phyloP scores from a whole-genome alignment of 2,329 filamentous ascomycete species.

The Neocatenulostroma microsporum region DNA sequence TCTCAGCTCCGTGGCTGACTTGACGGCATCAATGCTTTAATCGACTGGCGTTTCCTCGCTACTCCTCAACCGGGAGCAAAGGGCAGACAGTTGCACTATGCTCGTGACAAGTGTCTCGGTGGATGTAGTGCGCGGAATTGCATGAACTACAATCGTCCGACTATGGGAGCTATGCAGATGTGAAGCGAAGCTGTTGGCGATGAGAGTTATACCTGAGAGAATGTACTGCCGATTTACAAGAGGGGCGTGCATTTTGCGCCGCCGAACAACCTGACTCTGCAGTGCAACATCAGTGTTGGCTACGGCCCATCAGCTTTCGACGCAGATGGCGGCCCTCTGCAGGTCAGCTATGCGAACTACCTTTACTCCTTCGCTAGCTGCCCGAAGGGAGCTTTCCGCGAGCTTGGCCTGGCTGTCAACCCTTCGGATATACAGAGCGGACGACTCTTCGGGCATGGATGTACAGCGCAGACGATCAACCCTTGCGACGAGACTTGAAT shows the following conservation, averaged over 20 bases:
- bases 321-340: no score
- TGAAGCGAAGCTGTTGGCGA: conserved; percentile 33
- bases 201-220: conserved; percentile 21
- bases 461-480: conserved; percentile 16
- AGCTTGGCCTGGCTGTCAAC: no score
- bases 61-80: conserved; percentile 15
- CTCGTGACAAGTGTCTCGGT: conserved; percentile 23
- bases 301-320: no score
- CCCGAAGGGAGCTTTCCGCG: no score
- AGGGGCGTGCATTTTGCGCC: conserved; percentile 13
- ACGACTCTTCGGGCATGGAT: conserved; percentile 16
- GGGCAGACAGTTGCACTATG: conserved; percentile 16
- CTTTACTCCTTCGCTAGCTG: no score
- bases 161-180: conserved; percentile 23
- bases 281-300: no score
- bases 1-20: no score
- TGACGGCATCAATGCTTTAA: no score
- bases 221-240: conserved; percentile 20
- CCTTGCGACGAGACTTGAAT: conserved; percentile 13
- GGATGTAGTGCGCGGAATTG: conserved; percentile 21
- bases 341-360: no score
- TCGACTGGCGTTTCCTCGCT: conserved; percentile 23
- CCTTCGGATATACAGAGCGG: no score
- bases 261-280: no score
- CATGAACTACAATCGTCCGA: conserved; percentile 23